Base-by-base conservation (phyloP, 495 filamentous ascomycete species). In the Xylaria longipes region DNA sequence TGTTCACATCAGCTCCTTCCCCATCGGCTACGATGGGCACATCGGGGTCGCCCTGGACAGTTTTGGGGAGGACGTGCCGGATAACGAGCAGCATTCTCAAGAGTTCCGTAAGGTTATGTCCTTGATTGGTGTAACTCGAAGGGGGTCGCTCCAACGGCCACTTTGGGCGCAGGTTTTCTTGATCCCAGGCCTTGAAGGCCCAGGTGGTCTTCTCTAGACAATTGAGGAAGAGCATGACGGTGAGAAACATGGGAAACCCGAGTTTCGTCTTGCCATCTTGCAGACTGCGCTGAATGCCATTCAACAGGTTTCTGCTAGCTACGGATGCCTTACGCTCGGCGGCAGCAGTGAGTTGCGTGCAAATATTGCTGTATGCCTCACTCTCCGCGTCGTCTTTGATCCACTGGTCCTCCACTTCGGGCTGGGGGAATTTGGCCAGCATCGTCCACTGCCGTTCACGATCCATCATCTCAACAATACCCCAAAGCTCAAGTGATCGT, bases 201-300 rank as follows among this genome's bases (percentile, higher is more conserved):
- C 93, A 95, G 65, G 89, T 92, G n/a, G 91, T 91, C 77, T 93
- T 91, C 80, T 96, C 93, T 12, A 95, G 87, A 69, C 92, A 94
- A 78, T 91, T 92, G 46, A 96, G 83, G 22, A 95, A 85, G 45
- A 96, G 87, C 68, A 95, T 80, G 15, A 90, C 88, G 5, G 91
- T 88, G 20, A 95, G 83, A 79, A 93, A 95, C 56, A 91, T 93
- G 75, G 91, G 89, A 71, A 94, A 94, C 50, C 83, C 82, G 74
- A 88, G 87, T 71, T 87, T 91, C 52, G 85, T 87, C 79, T 93
- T 91, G 77, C 89, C 88, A 56, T 92, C 89, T 71, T 92, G 91
- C n/a, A 95, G 82, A 4, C 93, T 84, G 11, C 90, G 88, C 77
- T 95, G 92, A 22, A 97, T 88, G 45, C 91, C 90, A 68, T 90